Evolutionary conservation across 2,329 filamentous ascomycete genomes (phyloP), one percentile per base, ranked within the genome.

Genomic region (Aspergillus fructus): DNA sequence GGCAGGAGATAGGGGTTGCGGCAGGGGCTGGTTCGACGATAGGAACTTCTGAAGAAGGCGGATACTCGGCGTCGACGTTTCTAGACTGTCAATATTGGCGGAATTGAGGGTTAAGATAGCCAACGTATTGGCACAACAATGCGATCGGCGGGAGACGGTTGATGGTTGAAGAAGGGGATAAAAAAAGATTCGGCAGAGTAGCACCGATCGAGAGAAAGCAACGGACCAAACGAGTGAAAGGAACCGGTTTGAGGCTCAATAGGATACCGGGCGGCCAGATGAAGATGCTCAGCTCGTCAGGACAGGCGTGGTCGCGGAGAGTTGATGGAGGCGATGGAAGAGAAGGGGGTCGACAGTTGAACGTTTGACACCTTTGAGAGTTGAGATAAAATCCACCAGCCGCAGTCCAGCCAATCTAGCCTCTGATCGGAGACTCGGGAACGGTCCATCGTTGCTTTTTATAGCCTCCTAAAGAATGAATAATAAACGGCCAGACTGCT

Each of bases 221-320:
- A 59, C 43, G 33, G 53, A 53, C 57, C 57, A 59, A 59, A 53
- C 52, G 52, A 56, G 52, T 55, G 53, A 46, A 59, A 52, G 52
- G 56, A 59, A 51, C 48, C 52, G 47, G 46, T 41, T 48, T 40
- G 37, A 55, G 49, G 57, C 48, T 58, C 55, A 53, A 49, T 24
- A 47, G 24, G 15, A 56, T 42, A 55, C 47, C 37, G 43, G 43
- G 23, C 37, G 39, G 43, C 39, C 45, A 53, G 45, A 39, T 42
- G 34, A 30, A 27, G 33, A 19, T 33, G 30, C 37, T 27, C 27
- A 45, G 23, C 24, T 46, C 49, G 53, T 43, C 33, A 49, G 27
- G 30, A 43, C 21, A 27, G 46, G 40, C 47, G 47, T 40, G 27
- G 21, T 30, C 23, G 24, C 12, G 43, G 34, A 37, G 43, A 24